Conservation (phyloP, 108 stramenopile genomes). For the Cyclostephanos invisitatus region DNA sequence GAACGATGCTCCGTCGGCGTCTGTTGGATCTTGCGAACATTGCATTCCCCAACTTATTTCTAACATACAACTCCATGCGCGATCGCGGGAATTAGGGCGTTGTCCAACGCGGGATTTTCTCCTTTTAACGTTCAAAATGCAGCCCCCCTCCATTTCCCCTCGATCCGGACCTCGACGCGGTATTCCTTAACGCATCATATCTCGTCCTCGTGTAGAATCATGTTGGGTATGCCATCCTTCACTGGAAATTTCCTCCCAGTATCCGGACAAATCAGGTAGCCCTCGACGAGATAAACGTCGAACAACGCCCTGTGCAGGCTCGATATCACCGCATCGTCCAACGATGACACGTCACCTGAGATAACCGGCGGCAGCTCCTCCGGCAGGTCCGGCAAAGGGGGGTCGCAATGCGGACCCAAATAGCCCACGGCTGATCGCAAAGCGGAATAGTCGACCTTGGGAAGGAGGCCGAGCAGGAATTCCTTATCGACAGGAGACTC, state of each 20-base stretch:
- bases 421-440: slow-evolving; percentile 55
- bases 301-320: slow-evolving; percentile 75
- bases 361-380: slow-evolving; percentile 3
- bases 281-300: slow-evolving; percentile 90
- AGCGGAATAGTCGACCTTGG: slow-evolving; percentile 74
- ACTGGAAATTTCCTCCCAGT: slow-evolving; percentile 91
- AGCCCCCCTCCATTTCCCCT: neutral
- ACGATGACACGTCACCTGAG: slow-evolving; percentile 19
- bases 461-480: slow-evolving; percentile 60
- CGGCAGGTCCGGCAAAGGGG: slow-evolving; percentile 55
- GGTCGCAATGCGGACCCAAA: slow-evolving; percentile 47
- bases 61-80: no score
- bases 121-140: neutral
- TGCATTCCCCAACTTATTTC: no score
- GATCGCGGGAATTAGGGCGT: no score
- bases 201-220: slow-evolving; percentile 98
- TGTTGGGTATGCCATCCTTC: slow-evolving; percentile 94
- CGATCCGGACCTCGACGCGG: neutral
- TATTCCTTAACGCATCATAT: slow-evolving; percentile 50
- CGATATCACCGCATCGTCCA: slow-evolving; percentile 34
- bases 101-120: neutral
- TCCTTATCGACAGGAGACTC: slow-evolving; percentile 70
- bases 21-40: no score
- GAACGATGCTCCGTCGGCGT: no score
- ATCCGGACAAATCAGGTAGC: slow-evolving; percentile 87